A percentile compares a stretch with the other conserved stretches of the same genome.
Conservation (phyloP, 75 land plant genomes). For the Sequoiadendron giganteum region DNA sequence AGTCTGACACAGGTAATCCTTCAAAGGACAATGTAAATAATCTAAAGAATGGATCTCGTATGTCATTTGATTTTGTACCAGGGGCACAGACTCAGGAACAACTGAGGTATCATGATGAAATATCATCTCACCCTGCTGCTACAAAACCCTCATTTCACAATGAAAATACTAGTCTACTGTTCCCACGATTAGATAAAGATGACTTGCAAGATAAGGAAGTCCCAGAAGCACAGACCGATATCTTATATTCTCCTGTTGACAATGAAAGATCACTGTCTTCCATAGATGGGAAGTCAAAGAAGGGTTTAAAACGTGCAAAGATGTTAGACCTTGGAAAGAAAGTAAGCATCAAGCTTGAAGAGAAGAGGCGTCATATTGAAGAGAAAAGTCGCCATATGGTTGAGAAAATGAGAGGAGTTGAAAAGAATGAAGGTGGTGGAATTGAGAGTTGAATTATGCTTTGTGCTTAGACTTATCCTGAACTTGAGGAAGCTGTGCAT, state of each 20-base stretch:
- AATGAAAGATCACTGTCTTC: neutral
- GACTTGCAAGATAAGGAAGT: conserved; percentile 11
- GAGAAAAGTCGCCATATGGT: conserved; percentile 67
- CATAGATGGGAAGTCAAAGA: conserved; percentile 37
- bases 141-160: neutral
- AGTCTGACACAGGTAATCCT: neutral
- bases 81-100: neutral
- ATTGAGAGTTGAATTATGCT: conserved; percentile 7
- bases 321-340: conserved; percentile 82
- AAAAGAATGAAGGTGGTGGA: conserved; percentile 8
- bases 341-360: conserved; percentile 74
- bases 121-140: neutral
- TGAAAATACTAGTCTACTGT: conserved; percentile 5
- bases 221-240: conserved; percentile 20
- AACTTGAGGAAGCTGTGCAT: neutral
- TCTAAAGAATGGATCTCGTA: conserved; percentile 5
- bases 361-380: conserved; percentile 70
- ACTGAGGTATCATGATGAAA: neutral
- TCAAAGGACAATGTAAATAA: conserved; percentile 11
- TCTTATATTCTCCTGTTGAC: neutral
- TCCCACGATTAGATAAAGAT: neutral
- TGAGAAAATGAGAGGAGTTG: conserved; percentile 53
- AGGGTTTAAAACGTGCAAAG: conserved; percentile 46
- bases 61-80: neutral
- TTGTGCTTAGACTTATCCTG: neutral